A percentile compares a stretch with the other conserved stretches of the same genome.
Conservation (phyloP, 108 stramenopile genomes). For the Phaeodactylum tricornutum region DNA sequence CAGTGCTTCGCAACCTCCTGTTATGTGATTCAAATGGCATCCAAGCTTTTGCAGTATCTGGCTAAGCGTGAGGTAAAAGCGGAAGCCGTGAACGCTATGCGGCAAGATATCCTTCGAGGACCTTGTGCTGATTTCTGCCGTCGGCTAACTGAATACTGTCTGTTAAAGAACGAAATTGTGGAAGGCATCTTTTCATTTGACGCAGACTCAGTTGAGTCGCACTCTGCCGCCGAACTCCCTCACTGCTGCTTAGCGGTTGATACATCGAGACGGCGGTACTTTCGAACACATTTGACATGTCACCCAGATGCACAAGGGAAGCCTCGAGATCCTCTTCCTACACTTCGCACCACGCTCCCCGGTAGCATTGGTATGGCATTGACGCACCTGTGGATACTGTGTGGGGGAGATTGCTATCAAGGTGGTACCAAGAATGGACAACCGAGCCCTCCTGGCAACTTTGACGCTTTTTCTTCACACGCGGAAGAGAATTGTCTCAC, state of each 20-base stretch:
- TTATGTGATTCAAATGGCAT: slow-evolving; percentile 17
- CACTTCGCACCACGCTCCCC: slow-evolving; percentile 18
- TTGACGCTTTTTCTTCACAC: slow-evolving; percentile 19
- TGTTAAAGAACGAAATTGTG: slow-evolving; percentile 20
- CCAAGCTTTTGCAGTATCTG: slow-evolving; percentile 18
- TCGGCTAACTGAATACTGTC: slow-evolving; percentile 28
- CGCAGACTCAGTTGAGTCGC: not conserved
- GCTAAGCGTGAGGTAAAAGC: not conserved
- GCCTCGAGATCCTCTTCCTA: slow-evolving; percentile 19
- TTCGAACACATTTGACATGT: slow-evolving; percentile 17
- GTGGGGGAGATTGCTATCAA: slow-evolving; percentile 20
- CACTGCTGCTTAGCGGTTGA: slow-evolving; percentile 16
- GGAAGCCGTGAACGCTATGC: slow-evolving; percentile 6
- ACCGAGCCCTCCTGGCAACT: no score
- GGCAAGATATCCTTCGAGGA: slow-evolving; percentile 14
- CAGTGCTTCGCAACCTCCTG: slow-evolving; percentile 23
- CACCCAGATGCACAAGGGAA: slow-evolving; percentile 2
- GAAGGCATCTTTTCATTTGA: slow-evolving; percentile 19
- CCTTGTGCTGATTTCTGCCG: slow-evolving; percentile 30
- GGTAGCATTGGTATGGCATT: slow-evolving; percentile 21
- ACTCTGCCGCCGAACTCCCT: slow-evolving; percentile 2
- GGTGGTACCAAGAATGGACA: no score
- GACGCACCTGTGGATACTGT: slow-evolving; percentile 18
- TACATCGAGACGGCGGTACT: slow-evolving; percentile 5
- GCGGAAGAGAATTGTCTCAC: slow-evolving; percentile 27